phyloP scores from a whole-genome alignment of 208 protist species.

The Phytomonas sp. region DNA sequence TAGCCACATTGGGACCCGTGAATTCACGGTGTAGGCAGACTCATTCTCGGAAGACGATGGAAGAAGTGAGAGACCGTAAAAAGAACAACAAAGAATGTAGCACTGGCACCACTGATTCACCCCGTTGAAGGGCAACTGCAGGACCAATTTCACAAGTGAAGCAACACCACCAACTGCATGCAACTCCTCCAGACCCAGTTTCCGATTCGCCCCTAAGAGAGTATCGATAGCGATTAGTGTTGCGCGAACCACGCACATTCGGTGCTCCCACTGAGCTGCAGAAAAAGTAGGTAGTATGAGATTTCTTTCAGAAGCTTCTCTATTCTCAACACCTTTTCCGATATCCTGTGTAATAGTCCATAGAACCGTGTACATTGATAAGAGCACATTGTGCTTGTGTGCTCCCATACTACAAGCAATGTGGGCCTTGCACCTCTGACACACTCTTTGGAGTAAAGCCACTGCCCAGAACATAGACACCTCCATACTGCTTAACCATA shows the following conservation, averaged over 20 bases:
- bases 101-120: background rate
- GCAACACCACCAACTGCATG: background rate
- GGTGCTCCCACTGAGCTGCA: background rate
- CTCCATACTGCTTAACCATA: background rate
- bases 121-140: background rate
- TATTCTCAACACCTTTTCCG: background rate
- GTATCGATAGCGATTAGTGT: background rate
- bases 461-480: conserved; percentile 5
- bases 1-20: background rate
- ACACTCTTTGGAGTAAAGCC: conserved; percentile 1
- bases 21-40: background rate
- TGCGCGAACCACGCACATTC: background rate
- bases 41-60: background rate
- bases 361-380: background rate
- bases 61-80: conserved; percentile 4
- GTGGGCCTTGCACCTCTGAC: background rate
- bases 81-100: background rate
- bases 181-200: background rate
- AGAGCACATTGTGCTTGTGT: background rate
- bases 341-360: background rate
- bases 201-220: background rate
- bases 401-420: background rate
- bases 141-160: background rate
- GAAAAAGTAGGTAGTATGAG: background rate
- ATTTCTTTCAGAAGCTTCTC: background rate